Evolutionary conservation across 192 early-diverging fungal species (phyloP).

Genomic region (Coemansia pectinata): DNA sequence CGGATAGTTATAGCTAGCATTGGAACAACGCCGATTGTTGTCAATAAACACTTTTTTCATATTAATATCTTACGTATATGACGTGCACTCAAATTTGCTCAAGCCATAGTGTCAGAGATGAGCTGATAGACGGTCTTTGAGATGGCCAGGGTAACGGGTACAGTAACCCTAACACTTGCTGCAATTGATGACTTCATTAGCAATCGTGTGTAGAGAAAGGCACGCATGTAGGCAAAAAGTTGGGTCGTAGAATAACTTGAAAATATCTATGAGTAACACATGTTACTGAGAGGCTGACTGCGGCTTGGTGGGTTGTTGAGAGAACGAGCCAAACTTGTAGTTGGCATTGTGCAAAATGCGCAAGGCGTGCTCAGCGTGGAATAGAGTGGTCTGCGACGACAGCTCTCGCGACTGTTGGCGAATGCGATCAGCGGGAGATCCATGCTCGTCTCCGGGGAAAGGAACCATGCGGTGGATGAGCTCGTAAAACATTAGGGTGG

Average conservation of each 20-base stretch:
- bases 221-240: no score
- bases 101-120: no score
- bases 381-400: constrained; percentile 41
- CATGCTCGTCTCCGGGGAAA: constrained; percentile 53
- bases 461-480: constrained; percentile 71
- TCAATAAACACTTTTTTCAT: background rate
- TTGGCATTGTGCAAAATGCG: constrained; percentile 47
- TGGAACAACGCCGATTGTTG: background rate
- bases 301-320: background rate
- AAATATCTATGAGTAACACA: background rate
- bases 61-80: background rate
- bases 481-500: constrained; percentile 94
- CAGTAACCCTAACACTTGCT: no score
- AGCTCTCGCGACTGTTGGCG: constrained; percentile 27
- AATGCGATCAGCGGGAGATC: constrained; percentile 14
- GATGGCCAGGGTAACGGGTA: no score
- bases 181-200: no score
- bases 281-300: background rate
- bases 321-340: constrained; percentile 43
- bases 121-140: no score
- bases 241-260: background rate
- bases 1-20: background rate
- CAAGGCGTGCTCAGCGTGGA: constrained; percentile 45
- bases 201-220: no score
- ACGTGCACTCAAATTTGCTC: no score